Base-by-base conservation (phyloP, 768 basidiomycete species). In the Hypsizygus marmoreus region DNA sequence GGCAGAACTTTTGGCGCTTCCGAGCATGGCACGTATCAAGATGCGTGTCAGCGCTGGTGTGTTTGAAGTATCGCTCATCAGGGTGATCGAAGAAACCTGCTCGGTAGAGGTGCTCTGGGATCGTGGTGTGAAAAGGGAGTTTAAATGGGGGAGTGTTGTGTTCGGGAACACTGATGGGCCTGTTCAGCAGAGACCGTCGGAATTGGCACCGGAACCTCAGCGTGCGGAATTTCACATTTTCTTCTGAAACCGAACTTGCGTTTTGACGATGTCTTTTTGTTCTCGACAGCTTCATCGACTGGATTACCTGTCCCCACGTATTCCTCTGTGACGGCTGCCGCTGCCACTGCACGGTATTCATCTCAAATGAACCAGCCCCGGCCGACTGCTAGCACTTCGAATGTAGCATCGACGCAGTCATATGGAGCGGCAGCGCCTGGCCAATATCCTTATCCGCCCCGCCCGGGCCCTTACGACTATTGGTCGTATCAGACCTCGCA, bases 21-120 rank as follows among this genome's bases (percentile, higher is more conserved):
- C 84, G 4, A 68, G 74, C 0, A 86, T 88, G 72, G 72, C 84
- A 13, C 80, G 84, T 10, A 85, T 97, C 72, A 89, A 91, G 68
- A 81, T 97, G 51, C 86, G 89, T 33, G 84, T 88, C 36, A 86
- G 80, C 55, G 78, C 87, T 8, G 92, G 93, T 4, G 84, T 88
- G 24, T 95, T 91, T 60, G 91, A 95, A 61, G 91, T 94, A 4
- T 85, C 83, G 4, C 72, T 95, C 26, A 59, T 89, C 11, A 76
- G 81, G 47, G 84, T 91, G 13, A 68, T 86, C 26, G 82, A 86
- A 51, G 86, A 84, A 52, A 76, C 74, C 1, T 73, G 78, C 40
- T 82, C 82, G 7, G 84, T 95, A 0, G 84, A 87, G 60, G 91
- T 95, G 4, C 62, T 88, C 6, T 94, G 91, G 87, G 88, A 90